Evolutionary conservation across 352 stramenopile species (phyloP), one percentile per base, ranked within the genome.

Genomic region (Pythium grandisporangium): DNA sequence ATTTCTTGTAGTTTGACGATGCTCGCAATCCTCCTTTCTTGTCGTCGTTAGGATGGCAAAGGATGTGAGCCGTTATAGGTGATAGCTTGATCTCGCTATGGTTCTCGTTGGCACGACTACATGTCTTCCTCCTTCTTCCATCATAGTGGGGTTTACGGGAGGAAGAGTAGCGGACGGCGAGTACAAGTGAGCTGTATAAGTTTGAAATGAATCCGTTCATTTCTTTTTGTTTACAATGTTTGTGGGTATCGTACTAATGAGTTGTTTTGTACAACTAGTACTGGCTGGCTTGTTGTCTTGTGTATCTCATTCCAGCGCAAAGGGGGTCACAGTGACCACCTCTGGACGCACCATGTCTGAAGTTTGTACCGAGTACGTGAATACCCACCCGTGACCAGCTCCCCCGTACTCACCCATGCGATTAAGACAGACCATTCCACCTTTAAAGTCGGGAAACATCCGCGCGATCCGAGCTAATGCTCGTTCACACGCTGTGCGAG

Each of bases 391-490:
- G 33, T 89, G 67, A 27, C 68, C 75, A 23, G 77, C 80, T 17
- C 65, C 76, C n/a, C 76, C 79, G 30, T 73, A 90, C 37, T 84
- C 74, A 17, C 79, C 79, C 25, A 71, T 34, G 6, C 62, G 54
- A 54, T 89, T 90, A 23, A 89, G 39, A 45, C 79, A 93, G 0
- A 93, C 79, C 60, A 90, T 82, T 25, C 64, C 79, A 24, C 79
- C 79, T 49, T 82, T 69, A 33, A 91, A 90, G 11, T 61, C 29
- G 6, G 81, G 77, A 24, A 71, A 81, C 6, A 66, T 51, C 24
- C 41, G 37, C 14, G 70, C 76, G 48, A 90, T 79, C 2, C 65
- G 69, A 6, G 36, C 35, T 11, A 89, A 46, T 0, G 74, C 73
- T 8, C 42, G 57, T 35, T 84, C 66, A 37, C 72, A 91, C 14